Conservation (phyloP, 225 moss, liverwort and hornwort species). For the Sphagnum tenellum region DNA sequence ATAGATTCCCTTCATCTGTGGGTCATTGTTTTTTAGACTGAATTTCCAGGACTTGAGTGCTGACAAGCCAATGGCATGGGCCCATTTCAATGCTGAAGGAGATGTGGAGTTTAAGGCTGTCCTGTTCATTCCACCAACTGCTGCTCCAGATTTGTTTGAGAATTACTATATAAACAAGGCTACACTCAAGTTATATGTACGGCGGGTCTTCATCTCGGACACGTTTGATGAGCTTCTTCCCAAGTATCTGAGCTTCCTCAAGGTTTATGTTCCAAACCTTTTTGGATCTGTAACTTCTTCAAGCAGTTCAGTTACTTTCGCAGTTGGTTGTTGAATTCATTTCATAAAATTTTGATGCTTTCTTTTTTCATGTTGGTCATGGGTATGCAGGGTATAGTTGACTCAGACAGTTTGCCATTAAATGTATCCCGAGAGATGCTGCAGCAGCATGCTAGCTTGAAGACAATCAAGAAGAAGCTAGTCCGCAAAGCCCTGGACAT, state of each 20-base stretch:
- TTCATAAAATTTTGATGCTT: too few relatives aligned
- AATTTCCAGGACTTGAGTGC: conserved; percentile 64
- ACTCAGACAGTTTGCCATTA: conserved; percentile 92
- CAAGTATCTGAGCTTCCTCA: conserved; percentile 90
- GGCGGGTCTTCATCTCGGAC: conserved; percentile 96
- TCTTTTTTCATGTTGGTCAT: too few relatives aligned
- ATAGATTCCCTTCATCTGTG: too few relatives aligned
- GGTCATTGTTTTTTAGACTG: too few relatives aligned
- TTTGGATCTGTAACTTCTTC: too few relatives aligned
- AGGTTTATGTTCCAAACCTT: conserved; percentile 29
- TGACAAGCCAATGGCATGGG: conserved; percentile 86
- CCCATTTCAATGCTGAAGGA: conserved; percentile 97
- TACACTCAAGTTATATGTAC: conserved; percentile 79
- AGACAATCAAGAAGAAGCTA: conserved; percentile 93
- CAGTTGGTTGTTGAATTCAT: too few relatives aligned
- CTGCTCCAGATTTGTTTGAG: conserved; percentile 81
- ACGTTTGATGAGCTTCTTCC: conserved; percentile 95
- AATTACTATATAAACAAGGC: conserved; percentile 90
- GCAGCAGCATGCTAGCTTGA: conserved; percentile 82
- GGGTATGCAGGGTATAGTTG: conserved; percentile 72
- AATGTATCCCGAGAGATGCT: conserved; percentile 98
- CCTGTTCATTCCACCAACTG: conserved; percentile 89
- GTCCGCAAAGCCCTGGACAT: conserved; percentile 96
- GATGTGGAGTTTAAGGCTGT: conserved; percentile 97
- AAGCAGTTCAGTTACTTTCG: too few relatives aligned